phyloP scores from a whole-genome alignment of 2,329 filamentous ascomycete genomes.

The Cercospora citrullina region DNA sequence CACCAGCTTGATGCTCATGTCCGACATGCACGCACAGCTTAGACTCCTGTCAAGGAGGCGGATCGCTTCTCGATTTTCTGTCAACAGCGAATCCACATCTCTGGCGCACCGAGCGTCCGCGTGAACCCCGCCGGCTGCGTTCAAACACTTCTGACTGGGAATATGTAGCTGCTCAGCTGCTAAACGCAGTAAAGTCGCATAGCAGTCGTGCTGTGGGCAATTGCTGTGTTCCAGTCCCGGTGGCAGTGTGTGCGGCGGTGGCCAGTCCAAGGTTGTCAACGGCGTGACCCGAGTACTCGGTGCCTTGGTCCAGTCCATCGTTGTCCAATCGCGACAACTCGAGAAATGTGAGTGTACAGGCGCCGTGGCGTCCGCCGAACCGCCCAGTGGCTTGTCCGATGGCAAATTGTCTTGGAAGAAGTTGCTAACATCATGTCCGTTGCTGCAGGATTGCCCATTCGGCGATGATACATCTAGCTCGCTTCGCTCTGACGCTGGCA shows the following conservation, averaged over 20 bases:
- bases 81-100: slow-evolving; percentile 12
- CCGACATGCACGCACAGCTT: slow-evolving; percentile 7
- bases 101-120: background rate
- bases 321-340: background rate
- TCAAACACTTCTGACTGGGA: background rate
- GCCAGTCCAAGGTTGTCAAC: background rate
- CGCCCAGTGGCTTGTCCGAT: background rate
- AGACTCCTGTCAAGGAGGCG: slow-evolving; percentile 5
- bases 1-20: background rate
- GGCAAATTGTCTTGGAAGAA: background rate
- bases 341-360: background rate
- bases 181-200: background rate
- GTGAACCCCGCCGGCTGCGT: background rate
- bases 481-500: background rate
- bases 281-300: background rate
- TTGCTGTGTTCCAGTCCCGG: background rate
- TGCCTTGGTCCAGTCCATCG: background rate
- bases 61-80: slow-evolving; percentile 11
- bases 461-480: background rate
- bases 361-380: background rate
- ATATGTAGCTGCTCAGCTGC: background rate
- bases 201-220: background rate
- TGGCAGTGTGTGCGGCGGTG: background rate
- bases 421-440: background rate
- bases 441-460: background rate